Conservation (phyloP, 1,139 yeast species). For the Saccharomyces hybrid region DNA sequence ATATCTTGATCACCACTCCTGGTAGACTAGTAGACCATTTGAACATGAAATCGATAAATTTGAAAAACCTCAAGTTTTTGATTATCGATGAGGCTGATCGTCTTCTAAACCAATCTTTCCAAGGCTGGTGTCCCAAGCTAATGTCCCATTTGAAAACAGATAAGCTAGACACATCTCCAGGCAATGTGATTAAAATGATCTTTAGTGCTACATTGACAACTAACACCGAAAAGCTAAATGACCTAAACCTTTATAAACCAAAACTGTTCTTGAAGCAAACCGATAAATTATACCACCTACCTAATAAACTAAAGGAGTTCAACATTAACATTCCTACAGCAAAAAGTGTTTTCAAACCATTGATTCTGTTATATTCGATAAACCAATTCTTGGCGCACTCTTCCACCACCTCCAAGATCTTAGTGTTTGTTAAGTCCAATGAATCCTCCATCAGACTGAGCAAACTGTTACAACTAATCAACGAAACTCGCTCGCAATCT, state of each 20-base stretch:
- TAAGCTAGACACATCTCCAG: slow-evolving; percentile 28
- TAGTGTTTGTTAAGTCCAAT: slow-evolving; percentile 78
- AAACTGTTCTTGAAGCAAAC: slow-evolving; percentile 66
- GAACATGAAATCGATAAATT: slow-evolving; percentile 32
- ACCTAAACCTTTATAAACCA: slow-evolving; percentile 61
- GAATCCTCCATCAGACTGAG: slow-evolving; percentile 77
- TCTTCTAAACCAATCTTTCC: slow-evolving; percentile 80
- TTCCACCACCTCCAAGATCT: slow-evolving; percentile 25
- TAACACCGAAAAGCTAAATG: slow-evolving; percentile 79
- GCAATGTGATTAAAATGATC: slow-evolving; percentile 50
- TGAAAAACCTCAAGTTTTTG: slow-evolving; percentile 54
- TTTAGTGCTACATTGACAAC: slow-evolving; percentile 93
- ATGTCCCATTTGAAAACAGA: slow-evolving; percentile 37
- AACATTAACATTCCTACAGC: slow-evolving; percentile 47
- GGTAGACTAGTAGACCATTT: slow-evolving; percentile 93
- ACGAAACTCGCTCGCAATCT: slow-evolving; percentile 14
- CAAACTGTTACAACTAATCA: slow-evolving; percentile 47
- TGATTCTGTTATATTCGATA: slow-evolving; percentile 55
- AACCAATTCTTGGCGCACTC: slow-evolving; percentile 2
- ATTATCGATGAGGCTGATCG: slow-evolving; percentile 96
- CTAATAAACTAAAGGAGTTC: slow-evolving; percentile 48
- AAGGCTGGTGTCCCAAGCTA: slow-evolving; percentile 82
- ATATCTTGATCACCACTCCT: slow-evolving; percentile 78
- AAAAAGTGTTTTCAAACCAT: slow-evolving; percentile 62
- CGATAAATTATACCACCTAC: slow-evolving; percentile 44